phyloP scores from a whole-genome alignment of 441 rosid species.

The Lepidium campestre region DNA sequence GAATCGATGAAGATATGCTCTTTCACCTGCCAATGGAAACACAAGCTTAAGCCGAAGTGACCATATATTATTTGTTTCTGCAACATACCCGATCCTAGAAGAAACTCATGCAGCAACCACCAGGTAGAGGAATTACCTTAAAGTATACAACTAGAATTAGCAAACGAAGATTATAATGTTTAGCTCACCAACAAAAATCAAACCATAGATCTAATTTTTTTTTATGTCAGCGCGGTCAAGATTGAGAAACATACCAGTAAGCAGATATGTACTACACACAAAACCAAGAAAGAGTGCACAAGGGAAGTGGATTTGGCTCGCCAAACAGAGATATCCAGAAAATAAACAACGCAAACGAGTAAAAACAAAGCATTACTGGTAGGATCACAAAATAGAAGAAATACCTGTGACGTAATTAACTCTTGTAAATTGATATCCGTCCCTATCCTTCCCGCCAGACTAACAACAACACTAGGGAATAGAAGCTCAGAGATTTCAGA shows the following conservation, averaged over 20 bases:
- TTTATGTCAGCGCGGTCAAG: neutral
- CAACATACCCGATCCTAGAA: neutral
- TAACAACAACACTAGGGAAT: conserved; percentile 67
- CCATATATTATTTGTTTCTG: neutral
- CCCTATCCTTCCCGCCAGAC: conserved; percentile 67
- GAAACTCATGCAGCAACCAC: neutral
- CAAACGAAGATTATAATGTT: neutral
- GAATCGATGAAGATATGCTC: conserved; percentile 65
- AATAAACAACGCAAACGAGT: conserved; percentile 5
- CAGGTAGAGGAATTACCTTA: neutral
- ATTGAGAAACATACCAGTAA: neutral
- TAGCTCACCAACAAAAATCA: neutral
- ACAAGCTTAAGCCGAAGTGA: conserved; percentile 14
- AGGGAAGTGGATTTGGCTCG: neutral
- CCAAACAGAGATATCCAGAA: conserved; percentile 9
- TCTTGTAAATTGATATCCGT: conserved; percentile 46
- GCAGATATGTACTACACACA: neutral
- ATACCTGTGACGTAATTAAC: conserved; percentile 71
- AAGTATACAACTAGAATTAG: neutral
- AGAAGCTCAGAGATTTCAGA: conserved; percentile 92
- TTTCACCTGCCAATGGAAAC: conserved; percentile 56
- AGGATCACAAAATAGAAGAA: neutral
- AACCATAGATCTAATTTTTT: neutral
- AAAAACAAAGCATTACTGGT: neutral
- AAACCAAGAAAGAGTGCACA: neutral